Base-by-base conservation (phyloP, 176 grass and related monocot genomes). In the Elaeis guineensis region DNA sequence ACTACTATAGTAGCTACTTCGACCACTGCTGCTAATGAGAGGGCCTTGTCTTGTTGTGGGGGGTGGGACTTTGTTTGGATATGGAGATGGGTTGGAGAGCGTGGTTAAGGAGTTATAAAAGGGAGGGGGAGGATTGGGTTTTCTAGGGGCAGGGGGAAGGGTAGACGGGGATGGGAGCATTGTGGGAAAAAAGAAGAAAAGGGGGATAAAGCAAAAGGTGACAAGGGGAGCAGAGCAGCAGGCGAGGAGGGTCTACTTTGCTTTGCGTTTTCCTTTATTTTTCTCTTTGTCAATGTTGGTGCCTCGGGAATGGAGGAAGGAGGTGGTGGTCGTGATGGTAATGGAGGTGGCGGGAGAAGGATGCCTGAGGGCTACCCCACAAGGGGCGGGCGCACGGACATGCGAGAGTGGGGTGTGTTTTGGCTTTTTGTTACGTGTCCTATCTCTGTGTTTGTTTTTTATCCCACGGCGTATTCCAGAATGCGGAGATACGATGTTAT, bases 171-270 rank as follows among this genome's bases (percentile, higher is more conserved):
- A 44, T 12, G 2, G 9, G 35, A 44, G 32, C 32, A 9, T 35
- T 70, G 60, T 51, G 17, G 21, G 25, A 50, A 23, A 59, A 55
- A 55, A 39, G 25, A 54, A 77, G 67, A 68, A 49, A n/a, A 48
- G 65, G 20, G 52, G 30, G 14, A 16, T 70, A 81, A 81, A 81
- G 72, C 53, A 59, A 75, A 75, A 81, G 65, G 29, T 69, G 50
- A 26, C 35, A 5, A 25, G 5, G 53, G 58, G 11, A 20, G 21
- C 52, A 52, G 70, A 81, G 49, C 17, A 32, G 9, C 35, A 44
- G 9, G 9, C 21, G 49, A 2, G 21, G 12, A 12, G 18, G 1
- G 5, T 7, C 52, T 39, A 18, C 51, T 68, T 32, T 55, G 19
- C 9, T 24, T 23, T 64, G 14, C 51, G 22, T 49, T 65, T 65